Conservation (phyloP, 2,329 filamentous ascomycete species). For the Sporothrix phasma region DNA sequence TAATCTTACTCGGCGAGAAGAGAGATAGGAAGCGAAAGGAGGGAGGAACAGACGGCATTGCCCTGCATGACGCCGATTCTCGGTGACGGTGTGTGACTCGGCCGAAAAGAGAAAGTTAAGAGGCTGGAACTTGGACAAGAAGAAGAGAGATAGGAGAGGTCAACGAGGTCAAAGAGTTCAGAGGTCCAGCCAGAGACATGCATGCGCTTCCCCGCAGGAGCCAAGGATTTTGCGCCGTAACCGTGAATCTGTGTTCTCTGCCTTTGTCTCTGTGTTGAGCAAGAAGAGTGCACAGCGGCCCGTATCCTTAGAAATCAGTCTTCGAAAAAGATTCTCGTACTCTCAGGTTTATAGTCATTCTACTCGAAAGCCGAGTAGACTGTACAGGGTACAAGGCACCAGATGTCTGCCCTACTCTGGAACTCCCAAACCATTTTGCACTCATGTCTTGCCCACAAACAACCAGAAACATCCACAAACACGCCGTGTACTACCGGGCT, state of each 20-base stretch:
- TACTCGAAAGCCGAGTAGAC: background rate
- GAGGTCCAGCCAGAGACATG: background rate
- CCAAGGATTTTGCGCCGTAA: slow-evolving; percentile 5
- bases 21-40: background rate
- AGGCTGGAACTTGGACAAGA: background rate
- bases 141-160: too few relatives aligned
- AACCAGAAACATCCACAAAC: background rate
- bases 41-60: background rate
- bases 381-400: background rate
- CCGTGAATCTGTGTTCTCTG: background rate
- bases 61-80: background rate
- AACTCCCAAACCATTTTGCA: background rate
- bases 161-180: background rate
- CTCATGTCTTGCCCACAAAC: background rate
- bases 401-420: background rate
- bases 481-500: background rate
- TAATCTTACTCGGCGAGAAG: background rate
- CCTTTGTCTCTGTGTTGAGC: background rate
- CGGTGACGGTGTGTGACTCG: background rate
- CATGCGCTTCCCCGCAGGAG: slow-evolving; percentile 1
- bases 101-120: background rate
- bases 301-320: too few relatives aligned
- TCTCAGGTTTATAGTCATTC: background rate
- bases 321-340: too few relatives aligned
- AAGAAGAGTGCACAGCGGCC: too few relatives aligned